A percentile compares a stretch with the other conserved stretches of the same genome.
phyloP scores from a whole-genome alignment of 108 stramenopile genomes.

The Discostella pseudostelligera region DNA sequence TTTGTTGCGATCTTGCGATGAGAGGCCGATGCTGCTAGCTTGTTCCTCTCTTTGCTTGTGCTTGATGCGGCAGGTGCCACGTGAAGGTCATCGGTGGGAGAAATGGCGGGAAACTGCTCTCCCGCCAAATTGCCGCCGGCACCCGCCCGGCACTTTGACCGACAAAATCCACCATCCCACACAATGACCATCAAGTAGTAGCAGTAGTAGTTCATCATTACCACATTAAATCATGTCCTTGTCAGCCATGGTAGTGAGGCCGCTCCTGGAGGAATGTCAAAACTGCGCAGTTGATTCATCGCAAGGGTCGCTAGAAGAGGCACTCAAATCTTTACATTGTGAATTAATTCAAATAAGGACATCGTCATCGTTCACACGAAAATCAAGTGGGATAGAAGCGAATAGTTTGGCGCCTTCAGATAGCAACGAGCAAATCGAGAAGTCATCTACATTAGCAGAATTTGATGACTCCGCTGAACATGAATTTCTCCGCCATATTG shows the following conservation, averaged over 20 bases:
- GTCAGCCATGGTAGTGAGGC: not conserved
- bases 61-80: not conserved
- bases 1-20: no score
- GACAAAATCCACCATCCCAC: no score
- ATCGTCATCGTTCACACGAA: not conserved
- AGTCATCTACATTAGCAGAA: not conserved
- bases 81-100: no score
- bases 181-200: no score
- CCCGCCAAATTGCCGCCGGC: no score
- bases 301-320: conserved; percentile 7
- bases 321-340: conserved; percentile 16
- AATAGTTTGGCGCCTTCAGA: not conserved
- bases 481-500: conserved; percentile 17
- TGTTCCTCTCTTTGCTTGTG: not conserved
- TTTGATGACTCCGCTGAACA: not conserved
- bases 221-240: no score
- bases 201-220: no score
- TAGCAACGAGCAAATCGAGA: not conserved
- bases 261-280: conserved; percentile 21
- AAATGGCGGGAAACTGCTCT: no score
- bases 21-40: no score
- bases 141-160: no score
- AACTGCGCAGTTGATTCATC: conserved; percentile 9
- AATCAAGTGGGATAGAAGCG: not conserved
- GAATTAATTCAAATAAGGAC: conserved; percentile 2